Evolutionary conservation across 768 basidiomycete genomes (phyloP), one percentile per base, ranked within the genome.

Genomic region (Suillus weaverae): DNA sequence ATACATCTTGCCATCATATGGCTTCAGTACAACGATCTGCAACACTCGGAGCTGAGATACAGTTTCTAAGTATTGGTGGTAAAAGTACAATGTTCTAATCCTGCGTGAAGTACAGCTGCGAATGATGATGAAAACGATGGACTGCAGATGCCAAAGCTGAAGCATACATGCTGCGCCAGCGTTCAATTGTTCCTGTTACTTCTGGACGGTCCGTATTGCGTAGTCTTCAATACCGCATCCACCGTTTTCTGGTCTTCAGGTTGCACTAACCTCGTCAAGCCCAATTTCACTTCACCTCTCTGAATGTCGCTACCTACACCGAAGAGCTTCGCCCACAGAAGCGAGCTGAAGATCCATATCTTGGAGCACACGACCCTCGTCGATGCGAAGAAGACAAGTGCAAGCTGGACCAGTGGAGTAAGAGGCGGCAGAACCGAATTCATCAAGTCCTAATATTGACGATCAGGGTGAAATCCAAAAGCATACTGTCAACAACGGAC

Each of bases 351-450:
- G 55, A 38, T 16, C 35, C 55, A 63, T 4, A 33, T 2, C 16
- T 22, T 36, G 5, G 57, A 64, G n/a, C 60, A 66, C 2, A 59
- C 22, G 30, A 69, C 69, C 44, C 70, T 68, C 22, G 71, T 66
- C 14, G 66, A 66, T 4, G 69, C 66, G 46, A 68, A 73, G n/a
- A 63, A 59, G 13, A 73, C 56, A 3, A 64, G 43, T 10, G 16
- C 13, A 11, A 64, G 35, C 14, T 26, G 30, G n/a, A 64, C 44
- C 43, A 64, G 44, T 10, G 63, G 63, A 22, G 63, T 16, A 1
- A 64, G 33, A 22, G 61, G 61, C 13, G 63, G 63, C 11, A 64
- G 33, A n/a, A 64, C 16, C 22, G 32, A 61, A 26, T 64, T 64
- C 33, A 43, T 61, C 35, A 62, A 36, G 57, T 64, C 63, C 63